A percentile compares a stretch with the other conserved stretches of the same genome.
These are phyloP conservation scores for Clarireedia homoeocarpa DNA, from an alignment of 2,329 filamentous ascomycete species.

Conservation along the genomic window DNA sequence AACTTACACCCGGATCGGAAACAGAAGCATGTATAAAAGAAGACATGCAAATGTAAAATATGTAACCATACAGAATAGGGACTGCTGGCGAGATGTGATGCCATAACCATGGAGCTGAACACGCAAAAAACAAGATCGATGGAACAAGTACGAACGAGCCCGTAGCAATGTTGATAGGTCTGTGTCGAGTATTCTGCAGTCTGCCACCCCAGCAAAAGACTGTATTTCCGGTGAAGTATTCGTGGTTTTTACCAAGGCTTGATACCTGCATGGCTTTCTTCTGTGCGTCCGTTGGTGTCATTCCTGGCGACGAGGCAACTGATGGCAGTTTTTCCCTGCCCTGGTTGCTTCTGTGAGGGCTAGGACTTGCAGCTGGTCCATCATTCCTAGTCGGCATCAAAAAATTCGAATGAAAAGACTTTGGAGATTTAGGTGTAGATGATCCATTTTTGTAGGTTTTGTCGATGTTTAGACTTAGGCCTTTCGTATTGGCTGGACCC, in stretches of 20 bases:
- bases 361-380: constrained; percentile 37
- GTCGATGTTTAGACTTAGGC: constrained; percentile 51
- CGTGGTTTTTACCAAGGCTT: constrained; percentile 64
- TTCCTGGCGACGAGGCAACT: constrained; percentile 63
- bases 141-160: constrained; percentile 74
- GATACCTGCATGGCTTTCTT: constrained; percentile 23
- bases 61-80: constrained; percentile 81
- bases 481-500: constrained; percentile 30
- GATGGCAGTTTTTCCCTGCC: constrained; percentile 82
- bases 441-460: constrained; percentile 48
- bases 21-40: constrained; percentile 91
- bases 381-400: constrained; percentile 53
- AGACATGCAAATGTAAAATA: constrained; percentile 85
- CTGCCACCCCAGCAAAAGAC: constrained; percentile 81
- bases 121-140: constrained; percentile 72
- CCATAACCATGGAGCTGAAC: constrained; percentile 74
- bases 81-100: constrained; percentile 82
- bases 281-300: constrained; percentile 40
- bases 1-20: constrained; percentile 83
- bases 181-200: constrained; percentile 78
- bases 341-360: constrained; percentile 49
- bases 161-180: constrained; percentile 84
- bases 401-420: constrained; percentile 71
- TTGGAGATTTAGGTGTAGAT: constrained; percentile 57
- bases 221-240: constrained; percentile 93